Evolutionary conservation across 306 rosid genomes (phyloP), one percentile per base, ranked within the genome.

Genomic region (Gleditsia sinensis): DNA sequence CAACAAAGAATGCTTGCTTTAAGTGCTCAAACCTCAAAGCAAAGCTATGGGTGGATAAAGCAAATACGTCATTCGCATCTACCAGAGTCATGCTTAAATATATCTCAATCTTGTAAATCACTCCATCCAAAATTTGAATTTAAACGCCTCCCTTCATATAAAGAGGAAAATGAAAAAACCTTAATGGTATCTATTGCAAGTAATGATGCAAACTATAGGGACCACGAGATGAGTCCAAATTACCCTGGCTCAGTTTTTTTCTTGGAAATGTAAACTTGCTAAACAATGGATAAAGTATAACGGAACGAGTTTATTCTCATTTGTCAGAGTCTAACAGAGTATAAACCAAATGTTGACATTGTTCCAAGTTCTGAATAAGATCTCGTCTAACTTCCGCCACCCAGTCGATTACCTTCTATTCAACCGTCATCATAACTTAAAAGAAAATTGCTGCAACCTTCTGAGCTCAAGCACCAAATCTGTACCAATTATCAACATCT

Each of bases 401-500:
- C 20, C 36, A 72, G 50, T 25, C 16, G 39, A 39, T 60, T 3
- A 21, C 27, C 46, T 59, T n/a, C 11, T 60, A 54, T 60, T 46
- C 23, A 30, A 43, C 24, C 53, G 30, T 46, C 58, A 19, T 25
- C 16, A 19, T 19, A 33, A 58, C 39, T 24, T 27, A 1, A 72
- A 72, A 67, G 7, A 43, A 72, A 30, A 20, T 9, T 17, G 37
- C 43, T 9, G 1, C 48, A 59, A 56, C 48, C 64, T 70, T 72
- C 42, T 30, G 58, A 58, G 36, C 48, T 30, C 45, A 61, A 19
- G 46, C 78, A 46, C 7, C 13, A 61, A 3, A 61, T 42, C n/a
- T 57, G 13, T 46, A 59, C 77, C 67, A 61, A 69, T 42, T 53
- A 56, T 75, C 59, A 45, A 30, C 71, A 76, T 59, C 48, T 27